Evolutionary conservation across 192 early-diverging fungal genomes (phyloP).

Genomic region (Umbelopsis vinacea): DNA sequence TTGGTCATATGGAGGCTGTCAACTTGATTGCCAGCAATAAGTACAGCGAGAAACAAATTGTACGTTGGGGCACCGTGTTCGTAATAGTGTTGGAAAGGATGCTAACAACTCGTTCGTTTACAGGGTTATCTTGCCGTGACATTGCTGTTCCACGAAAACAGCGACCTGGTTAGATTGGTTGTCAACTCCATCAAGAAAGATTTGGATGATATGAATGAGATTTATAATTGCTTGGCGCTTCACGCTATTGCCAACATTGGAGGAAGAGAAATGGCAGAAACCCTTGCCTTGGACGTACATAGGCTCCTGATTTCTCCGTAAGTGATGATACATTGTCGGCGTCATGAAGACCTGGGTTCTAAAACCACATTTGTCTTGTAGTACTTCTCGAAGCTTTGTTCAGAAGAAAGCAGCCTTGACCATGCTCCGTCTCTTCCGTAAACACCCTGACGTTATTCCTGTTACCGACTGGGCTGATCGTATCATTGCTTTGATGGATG

Average conservation of each 20-base stretch:
- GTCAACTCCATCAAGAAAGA: conserved; percentile 90
- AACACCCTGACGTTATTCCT: conserved; percentile 87
- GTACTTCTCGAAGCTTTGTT: conserved; percentile 80
- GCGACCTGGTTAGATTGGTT: conserved; percentile 82
- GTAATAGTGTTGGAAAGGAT: not conserved
- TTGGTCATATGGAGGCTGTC: conserved; percentile 97
- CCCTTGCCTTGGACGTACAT: conserved; percentile 82
- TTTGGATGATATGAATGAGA: conserved; percentile 83
- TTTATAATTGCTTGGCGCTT: conserved; percentile 88
- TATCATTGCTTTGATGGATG: conserved; percentile 83
- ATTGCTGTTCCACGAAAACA: conserved; percentile 86
- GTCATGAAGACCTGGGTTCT: not conserved
- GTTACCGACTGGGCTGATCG: conserved; percentile 87
- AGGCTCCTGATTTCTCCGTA: conserved; percentile 82
- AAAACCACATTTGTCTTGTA: conserved; percentile 25
- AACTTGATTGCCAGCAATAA: conserved; percentile 87
- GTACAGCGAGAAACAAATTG: conserved; percentile 99
- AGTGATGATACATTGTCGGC: conserved; percentile 32
- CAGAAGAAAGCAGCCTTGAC: conserved; percentile 98
- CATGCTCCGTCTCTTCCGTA: conserved; percentile 85
- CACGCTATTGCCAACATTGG: conserved; percentile 98
- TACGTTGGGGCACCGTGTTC: conserved; percentile 44
- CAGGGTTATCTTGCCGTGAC: conserved; percentile 97
- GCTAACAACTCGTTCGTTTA: not conserved
- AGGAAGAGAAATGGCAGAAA: conserved; percentile 89